Base-by-base conservation (phyloP, 208 protist species). In the Acanthamoeba castellanii region DNA sequence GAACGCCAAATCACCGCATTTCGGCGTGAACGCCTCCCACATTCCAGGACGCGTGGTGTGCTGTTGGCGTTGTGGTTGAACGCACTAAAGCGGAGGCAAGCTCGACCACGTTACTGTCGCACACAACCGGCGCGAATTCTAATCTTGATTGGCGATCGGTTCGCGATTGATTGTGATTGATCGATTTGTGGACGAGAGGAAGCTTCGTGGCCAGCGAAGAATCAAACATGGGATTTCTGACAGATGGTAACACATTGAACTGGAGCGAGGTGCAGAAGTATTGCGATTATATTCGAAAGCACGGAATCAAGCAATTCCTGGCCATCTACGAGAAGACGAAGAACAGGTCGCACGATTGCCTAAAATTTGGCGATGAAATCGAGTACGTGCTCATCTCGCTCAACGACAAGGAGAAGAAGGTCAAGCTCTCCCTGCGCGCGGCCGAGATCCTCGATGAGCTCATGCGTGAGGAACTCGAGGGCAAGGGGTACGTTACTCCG, bases 341-440 rank as follows among this genome's bases (percentile, higher is more conserved):
- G 55, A 96, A 97, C 57, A 81, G 96, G 30, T 94, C 95, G 47
- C 95, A 97, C 68, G 97, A 97, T 92, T 97, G 97, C 14, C 98
- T 99, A 82, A 94, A 98, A 52, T 99, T 98, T 98, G 99, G 99
- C 13, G 99, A 99, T 84, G 98, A 99, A 97, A 95, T 99, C 66
- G 98, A 99, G 96, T 97, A 98, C 88, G 96, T 98, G 57, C 96
- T 99, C 30, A 96, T 99, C 30, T 47, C 95, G 0, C 14, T 96
- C 18, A 50, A 96, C n/a, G 34, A 96, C 9, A 93, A 96, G 34
- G 25, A 92, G 0, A 82, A 90, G 0, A 47, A 52, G 37, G 66
- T 76, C 22, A 94, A 64, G 78, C 52, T 95, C 42, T 95, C 94
- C 57, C 47, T 96, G 20, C 47, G 92, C 22, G 94, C 89, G 5